A percentile compares a stretch with the other conserved stretches of the same genome.
phyloP scores from a whole-genome alignment of 345 rosid genomes.

The Lepidium didymum region DNA sequence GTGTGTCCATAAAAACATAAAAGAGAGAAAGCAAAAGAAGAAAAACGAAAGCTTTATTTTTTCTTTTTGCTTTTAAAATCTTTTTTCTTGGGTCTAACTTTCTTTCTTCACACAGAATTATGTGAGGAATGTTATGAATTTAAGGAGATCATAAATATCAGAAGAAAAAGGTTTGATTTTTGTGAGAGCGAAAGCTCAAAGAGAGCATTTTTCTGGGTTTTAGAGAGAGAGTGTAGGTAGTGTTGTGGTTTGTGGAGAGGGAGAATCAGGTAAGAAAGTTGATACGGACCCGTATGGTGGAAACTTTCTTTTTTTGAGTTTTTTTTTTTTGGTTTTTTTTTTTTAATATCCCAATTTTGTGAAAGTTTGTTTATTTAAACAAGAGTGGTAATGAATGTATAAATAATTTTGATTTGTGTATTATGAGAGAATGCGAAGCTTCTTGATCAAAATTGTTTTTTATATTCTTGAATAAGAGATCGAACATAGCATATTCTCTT shows the following conservation, averaged over 20 bases:
- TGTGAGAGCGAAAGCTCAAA: not conserved
- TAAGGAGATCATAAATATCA: not conserved
- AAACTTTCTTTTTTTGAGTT: not conserved
- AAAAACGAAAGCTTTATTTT: not conserved
- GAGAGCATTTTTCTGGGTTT: not conserved
- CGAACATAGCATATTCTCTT: too few relatives aligned
- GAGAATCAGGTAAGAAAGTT: conserved; percentile 28
- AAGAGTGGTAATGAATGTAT: not conserved
- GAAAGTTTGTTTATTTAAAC: conserved; percentile 14
- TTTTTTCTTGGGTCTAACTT: conserved; percentile 10
- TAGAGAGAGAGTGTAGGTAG: not conserved
- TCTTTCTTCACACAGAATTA: conserved; percentile 11
- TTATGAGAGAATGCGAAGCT: too few relatives aligned
- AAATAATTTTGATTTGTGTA: too few relatives aligned
- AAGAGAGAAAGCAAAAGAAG: conserved; percentile 10
- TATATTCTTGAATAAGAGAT: too few relatives aligned
- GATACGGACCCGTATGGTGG: conserved; percentile 24
- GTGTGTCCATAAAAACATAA: conserved; percentile 13
- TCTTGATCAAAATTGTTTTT: too few relatives aligned
- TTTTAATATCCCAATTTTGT: conserved; percentile 1
- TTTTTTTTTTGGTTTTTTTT: not conserved
- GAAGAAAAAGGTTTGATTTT: not conserved
- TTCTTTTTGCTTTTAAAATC: not conserved
- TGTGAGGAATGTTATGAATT: conserved; percentile 7
- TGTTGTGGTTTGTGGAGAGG: conserved; percentile 21